A percentile compares a stretch with the other conserved stretches of the same genome.
Conservation (phyloP, 305 asterid species). For the Solanum hybrid region DNA sequence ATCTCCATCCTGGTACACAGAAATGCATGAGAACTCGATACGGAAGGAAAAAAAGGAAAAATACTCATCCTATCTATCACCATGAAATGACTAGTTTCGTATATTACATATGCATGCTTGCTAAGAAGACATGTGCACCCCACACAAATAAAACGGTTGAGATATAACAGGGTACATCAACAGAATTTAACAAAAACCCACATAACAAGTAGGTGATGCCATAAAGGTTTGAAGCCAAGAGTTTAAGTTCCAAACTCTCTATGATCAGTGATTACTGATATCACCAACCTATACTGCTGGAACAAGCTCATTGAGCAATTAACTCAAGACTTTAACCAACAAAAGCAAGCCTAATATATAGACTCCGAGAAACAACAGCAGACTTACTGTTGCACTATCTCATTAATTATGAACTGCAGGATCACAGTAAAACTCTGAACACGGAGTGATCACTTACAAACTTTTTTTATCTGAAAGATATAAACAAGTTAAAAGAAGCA, state of each 20-base stretch:
- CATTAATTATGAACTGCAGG: neutral
- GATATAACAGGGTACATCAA: neutral
- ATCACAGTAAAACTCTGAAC: neutral
- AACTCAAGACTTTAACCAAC: neutral
- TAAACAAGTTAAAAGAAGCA: neutral
- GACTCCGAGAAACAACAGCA: neutral
- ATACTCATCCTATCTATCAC: neutral
- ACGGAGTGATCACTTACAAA: neutral
- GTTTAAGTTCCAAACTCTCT: neutral
- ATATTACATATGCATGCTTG: neutral
- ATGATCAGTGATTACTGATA: neutral
- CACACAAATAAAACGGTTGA: neutral
- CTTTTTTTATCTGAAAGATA: neutral
- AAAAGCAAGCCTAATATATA: neutral
- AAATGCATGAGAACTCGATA: neutral
- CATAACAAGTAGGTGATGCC: neutral
- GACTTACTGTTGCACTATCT: neutral
- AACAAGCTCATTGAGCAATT: neutral
- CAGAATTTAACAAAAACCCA: neutral
- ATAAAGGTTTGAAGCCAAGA: neutral
- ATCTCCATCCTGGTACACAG: slow-evolving; percentile 70
- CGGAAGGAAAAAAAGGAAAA: neutral
- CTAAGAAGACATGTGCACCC: neutral
- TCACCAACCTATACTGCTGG: neutral
- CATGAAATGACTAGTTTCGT: neutral